A percentile compares a stretch with the other conserved stretches of the same genome.
Conservation (phyloP, 2,329 filamentous ascomycete genomes). For the Apiospora sp. region DNA sequence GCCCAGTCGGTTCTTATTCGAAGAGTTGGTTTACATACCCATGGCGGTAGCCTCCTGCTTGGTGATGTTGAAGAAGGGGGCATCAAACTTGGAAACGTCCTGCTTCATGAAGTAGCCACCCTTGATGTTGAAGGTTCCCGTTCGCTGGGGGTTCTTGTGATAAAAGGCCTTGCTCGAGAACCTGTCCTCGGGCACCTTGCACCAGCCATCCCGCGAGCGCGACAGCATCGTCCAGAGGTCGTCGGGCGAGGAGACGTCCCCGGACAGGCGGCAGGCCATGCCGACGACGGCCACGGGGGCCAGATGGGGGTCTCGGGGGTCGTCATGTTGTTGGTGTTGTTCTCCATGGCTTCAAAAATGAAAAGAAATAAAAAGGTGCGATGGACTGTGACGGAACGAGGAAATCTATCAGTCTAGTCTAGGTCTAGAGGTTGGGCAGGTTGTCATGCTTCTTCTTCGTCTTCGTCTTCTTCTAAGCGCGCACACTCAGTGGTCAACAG, state of each 20-base stretch:
- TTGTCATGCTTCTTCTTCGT: neutral
- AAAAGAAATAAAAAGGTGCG: too few species aligned
- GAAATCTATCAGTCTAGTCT: constrained; percentile 17
- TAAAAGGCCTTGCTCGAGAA: constrained; percentile 45
- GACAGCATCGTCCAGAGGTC: constrained; percentile 50
- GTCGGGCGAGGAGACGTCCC: constrained; percentile 44
- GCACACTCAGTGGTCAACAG: neutral
- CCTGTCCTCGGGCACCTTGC: constrained; percentile 41
- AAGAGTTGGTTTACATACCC: constrained; percentile 34
- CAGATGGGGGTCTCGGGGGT: neutral
- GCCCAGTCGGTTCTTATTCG: neutral
- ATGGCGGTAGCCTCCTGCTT: constrained; percentile 45
- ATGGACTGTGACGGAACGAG: neutral
- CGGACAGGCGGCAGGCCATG: constrained; percentile 47
- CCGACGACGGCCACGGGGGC: constrained; percentile 46
- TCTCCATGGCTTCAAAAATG: neutral
- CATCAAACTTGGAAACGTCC: constrained; percentile 42
- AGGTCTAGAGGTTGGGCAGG: neutral
- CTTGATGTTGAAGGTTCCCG: constrained; percentile 42
- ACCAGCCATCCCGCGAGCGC: constrained; percentile 47
- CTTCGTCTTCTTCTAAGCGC: neutral
- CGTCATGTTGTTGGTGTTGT: neutral
- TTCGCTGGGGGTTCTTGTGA: constrained; percentile 42
- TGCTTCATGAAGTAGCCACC: constrained; percentile 44
- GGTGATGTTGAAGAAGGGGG: constrained; percentile 47